Evolutionary conservation across 352 stramenopile species (phyloP).

Genomic region (Phytophthora megakarya): DNA sequence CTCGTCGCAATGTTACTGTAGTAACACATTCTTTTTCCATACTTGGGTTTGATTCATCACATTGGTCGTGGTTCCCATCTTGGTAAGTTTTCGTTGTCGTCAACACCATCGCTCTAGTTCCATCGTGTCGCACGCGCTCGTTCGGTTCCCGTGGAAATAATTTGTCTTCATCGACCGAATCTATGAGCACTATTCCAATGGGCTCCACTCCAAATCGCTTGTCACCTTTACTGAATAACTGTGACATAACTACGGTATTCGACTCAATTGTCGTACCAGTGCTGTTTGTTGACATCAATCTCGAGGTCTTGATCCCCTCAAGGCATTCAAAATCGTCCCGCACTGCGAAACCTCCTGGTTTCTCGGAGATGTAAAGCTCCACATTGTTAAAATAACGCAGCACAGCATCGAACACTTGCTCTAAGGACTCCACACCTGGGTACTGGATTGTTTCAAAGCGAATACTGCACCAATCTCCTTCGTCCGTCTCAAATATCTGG

Average conservation of each 20-base stretch:
- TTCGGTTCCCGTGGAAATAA: conserved; percentile 33
- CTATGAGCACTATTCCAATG: conserved; percentile 29
- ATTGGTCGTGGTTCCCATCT: background rate
- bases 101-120: conserved; percentile 20
- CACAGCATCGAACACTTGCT: conserved; percentile 41
- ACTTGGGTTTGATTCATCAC: background rate
- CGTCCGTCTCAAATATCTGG: conserved; percentile 26
- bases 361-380: conserved; percentile 43
- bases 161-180: conserved; percentile 40
- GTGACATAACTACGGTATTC: conserved; percentile 29
- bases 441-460: conserved; percentile 32
- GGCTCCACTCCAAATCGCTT: conserved; percentile 7
- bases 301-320: conserved; percentile 17
- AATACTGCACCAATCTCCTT: conserved; percentile 31
- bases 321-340: conserved; percentile 29
- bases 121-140: conserved; percentile 27
- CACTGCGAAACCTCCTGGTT: conserved; percentile 30
- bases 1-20: background rate
- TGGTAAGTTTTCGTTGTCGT: background rate
- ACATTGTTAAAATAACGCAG: conserved; percentile 38
- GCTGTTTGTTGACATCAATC: conserved; percentile 19
- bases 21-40: background rate
- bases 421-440: conserved; percentile 23
- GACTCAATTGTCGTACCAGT: conserved; percentile 25
- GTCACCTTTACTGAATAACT: conserved; percentile 11